These are phyloP conservation scores for Pythium inflatum DNA, from an alignment of 352 stramenopile species.

Conservation along the genomic window DNA sequence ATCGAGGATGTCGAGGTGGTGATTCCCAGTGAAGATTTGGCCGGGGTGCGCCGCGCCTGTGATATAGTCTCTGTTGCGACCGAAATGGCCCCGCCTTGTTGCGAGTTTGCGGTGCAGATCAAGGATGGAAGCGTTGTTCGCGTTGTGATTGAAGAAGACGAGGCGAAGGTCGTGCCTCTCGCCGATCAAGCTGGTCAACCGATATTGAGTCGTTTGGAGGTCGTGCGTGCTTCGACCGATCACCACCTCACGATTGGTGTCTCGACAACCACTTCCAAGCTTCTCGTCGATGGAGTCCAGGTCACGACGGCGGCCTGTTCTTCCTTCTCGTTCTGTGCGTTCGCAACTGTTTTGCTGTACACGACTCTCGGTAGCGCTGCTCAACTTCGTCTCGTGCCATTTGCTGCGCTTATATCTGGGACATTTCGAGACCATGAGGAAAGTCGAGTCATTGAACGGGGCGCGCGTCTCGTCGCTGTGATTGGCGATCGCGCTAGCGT, in stretches of 20 bases:
- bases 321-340: slow-evolving; percentile 58
- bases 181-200: not conserved
- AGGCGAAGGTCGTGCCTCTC: not conserved
- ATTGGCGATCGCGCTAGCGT: slow-evolving; percentile 57
- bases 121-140: slow-evolving; percentile 40
- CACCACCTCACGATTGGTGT: slow-evolving; percentile 45
- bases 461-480: slow-evolving; percentile 61
- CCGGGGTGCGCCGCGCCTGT: slow-evolving; percentile 17
- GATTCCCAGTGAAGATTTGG: slow-evolving; percentile 22
- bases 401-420: slow-evolving; percentile 31
- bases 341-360: slow-evolving; percentile 54
- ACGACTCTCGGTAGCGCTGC: slow-evolving; percentile 66
- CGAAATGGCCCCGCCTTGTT: not conserved
- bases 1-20: not conserved
- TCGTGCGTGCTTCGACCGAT: slow-evolving; percentile 17
- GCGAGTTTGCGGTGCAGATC: slow-evolving; percentile 37
- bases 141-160: slow-evolving; percentile 13
- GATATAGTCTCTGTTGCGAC: slow-evolving; percentile 11
- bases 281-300: slow-evolving; percentile 54
- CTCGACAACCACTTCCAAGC: slow-evolving; percentile 43
- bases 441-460: slow-evolving; percentile 61
- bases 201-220: slow-evolving; percentile 46
- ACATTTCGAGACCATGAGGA: slow-evolving; percentile 22
- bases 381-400: slow-evolving; percentile 55
- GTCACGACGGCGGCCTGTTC: slow-evolving; percentile 51